Percentiles rank a stretch among this genome's conserved stretches.
Evolutionary conservation across 2,329 filamentous ascomycete genomes (phyloP).

Genomic region (Stagonosporopsis rhizophila): DNA sequence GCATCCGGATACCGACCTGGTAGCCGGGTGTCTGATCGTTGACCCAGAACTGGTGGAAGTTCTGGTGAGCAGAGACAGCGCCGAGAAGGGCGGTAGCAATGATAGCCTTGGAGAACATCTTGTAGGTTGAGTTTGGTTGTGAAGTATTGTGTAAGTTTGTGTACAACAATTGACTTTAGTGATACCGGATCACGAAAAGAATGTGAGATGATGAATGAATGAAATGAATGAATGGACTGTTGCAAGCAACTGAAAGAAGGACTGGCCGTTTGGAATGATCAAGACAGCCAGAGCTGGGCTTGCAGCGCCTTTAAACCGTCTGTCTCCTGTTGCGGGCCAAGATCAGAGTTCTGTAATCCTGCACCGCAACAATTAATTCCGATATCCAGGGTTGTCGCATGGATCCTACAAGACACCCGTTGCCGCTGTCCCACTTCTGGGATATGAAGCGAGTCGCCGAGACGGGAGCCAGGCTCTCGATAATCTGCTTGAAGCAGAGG

Average conservation of each 20-base stretch:
- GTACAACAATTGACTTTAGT: constrained; percentile 18
- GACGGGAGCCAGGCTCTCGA: constrained; percentile 19
- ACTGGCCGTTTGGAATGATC: constrained; percentile 32
- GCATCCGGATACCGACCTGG: constrained; percentile 46
- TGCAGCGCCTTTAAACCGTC: constrained; percentile 20
- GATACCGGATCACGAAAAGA: constrained; percentile 37
- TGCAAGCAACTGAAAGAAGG: constrained; percentile 30
- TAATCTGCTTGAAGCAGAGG: constrained; percentile 26
- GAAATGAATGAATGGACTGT: constrained; percentile 27
- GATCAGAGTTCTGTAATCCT: constrained; percentile 8
- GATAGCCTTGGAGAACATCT: constrained; percentile 43
- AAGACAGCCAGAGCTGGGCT: constrained; percentile 7
- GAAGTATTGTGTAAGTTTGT: constrained; percentile 20
- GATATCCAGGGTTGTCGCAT: constrained; percentile 27
- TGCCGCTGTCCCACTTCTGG: constrained; percentile 18
- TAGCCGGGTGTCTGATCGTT: constrained; percentile 40
- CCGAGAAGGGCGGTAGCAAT: constrained; percentile 35
- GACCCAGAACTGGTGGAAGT: constrained; percentile 42
- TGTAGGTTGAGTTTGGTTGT: constrained; percentile 19
- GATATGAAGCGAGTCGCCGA: constrained; percentile 18
- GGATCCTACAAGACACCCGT: constrained; percentile 28
- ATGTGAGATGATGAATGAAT: constrained; percentile 26
- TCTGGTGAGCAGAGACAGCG: constrained; percentile 43
- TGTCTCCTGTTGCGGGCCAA: constrained; percentile 1
- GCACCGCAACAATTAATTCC: constrained; percentile 25